Evolutionary conservation across 208 protist genomes (phyloP).

Genomic region (Crithidia bombi): DNA sequence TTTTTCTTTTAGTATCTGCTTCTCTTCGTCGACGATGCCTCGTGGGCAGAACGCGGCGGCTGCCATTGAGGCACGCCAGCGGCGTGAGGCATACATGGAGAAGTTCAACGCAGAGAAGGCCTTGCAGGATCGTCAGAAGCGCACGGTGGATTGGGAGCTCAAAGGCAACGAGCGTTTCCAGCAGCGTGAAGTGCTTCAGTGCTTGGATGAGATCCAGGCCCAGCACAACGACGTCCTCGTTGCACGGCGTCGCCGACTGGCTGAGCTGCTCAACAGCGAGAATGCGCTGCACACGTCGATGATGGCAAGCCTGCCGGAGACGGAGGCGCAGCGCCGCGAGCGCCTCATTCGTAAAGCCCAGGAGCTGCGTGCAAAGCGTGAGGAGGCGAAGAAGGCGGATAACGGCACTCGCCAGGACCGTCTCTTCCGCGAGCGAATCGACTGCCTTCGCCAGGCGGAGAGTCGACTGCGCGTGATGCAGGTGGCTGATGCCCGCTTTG

Average conservation of each 20-base stretch:
- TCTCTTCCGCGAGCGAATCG: constrained; percentile 82
- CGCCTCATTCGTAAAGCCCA: constrained; percentile 76
- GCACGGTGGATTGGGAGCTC: constrained; percentile 67
- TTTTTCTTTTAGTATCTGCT: too few species aligned
- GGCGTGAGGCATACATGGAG: constrained; percentile 68
- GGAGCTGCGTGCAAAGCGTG: constrained; percentile 66
- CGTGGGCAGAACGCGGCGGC: constrained; percentile 27
- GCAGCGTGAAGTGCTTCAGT: constrained; percentile 56
- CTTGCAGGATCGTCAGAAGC: constrained; percentile 43
- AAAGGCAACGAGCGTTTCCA: constrained; percentile 50
- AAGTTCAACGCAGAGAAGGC: constrained; percentile 57
- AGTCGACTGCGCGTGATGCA: constrained; percentile 89
- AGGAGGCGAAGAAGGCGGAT: constrained; percentile 59
- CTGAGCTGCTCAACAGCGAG: constrained; percentile 69
- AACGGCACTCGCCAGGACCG: constrained; percentile 62
- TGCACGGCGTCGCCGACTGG: constrained; percentile 70
- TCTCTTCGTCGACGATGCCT: constrained; percentile 17
- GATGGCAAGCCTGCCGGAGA: constrained; percentile 73
- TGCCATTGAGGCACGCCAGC: constrained; percentile 70
- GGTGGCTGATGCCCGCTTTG: constrained; percentile 69
- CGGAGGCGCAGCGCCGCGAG: constrained; percentile 86
- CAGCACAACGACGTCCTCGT: constrained; percentile 82
- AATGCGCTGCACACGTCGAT: constrained; percentile 67
- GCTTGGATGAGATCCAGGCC: constrained; percentile 77
- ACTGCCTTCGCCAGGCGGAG: constrained; percentile 80